Base-by-base conservation (phyloP, 164 flowering plant genomes). In the Stephania japonica region DNA sequence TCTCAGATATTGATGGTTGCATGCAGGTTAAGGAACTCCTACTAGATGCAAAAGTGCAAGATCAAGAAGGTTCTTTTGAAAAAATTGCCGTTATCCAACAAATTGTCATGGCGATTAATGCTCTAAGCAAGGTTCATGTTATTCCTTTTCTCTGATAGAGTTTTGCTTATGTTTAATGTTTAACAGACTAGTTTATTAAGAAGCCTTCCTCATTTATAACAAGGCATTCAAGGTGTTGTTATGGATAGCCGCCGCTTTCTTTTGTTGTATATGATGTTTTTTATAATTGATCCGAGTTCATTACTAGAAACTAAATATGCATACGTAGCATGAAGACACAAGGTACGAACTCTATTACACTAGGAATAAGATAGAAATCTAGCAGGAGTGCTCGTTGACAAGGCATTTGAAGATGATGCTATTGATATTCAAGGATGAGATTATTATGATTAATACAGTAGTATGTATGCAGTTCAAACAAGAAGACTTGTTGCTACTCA, bases 81-180 rank as follows among this genome's bases (percentile, higher is more conserved):
- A 87, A 84, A 77, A 78, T 96, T 72, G 86, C 80, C 9, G 83
- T 68, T 76, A 83, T 93, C 43, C 97, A 92, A 83, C 95, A 91
- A 77, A 85, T 87, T 70, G 83, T 96, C 56, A 84, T 90, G 91
- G 94, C 97, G 41, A 91, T 96, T 32, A 96, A 92, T 87, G 85
- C 98, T 50, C 89, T 96, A 26, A 93, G 99, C 94, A 96, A 96
- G 99, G 99, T 96, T 32, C 42, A 38, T 73, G 26, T 69, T 4
- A 56, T 27, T 65, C 24, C 59, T 75, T 25, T n/a, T 70, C 6
- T 12, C 25, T 4, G 11, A 10, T 12, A 49, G 43, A 8, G 75
- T 26, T 14, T 66, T 10, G 47, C 12, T 43, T 32, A 56, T 25
- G 2, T 59, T 56, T 71, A 14, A 41, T 11, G 42, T 67, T n/a